Base-by-base conservation (phyloP, 139 green algal genomes). In the Coccomyxa sp. region DNA sequence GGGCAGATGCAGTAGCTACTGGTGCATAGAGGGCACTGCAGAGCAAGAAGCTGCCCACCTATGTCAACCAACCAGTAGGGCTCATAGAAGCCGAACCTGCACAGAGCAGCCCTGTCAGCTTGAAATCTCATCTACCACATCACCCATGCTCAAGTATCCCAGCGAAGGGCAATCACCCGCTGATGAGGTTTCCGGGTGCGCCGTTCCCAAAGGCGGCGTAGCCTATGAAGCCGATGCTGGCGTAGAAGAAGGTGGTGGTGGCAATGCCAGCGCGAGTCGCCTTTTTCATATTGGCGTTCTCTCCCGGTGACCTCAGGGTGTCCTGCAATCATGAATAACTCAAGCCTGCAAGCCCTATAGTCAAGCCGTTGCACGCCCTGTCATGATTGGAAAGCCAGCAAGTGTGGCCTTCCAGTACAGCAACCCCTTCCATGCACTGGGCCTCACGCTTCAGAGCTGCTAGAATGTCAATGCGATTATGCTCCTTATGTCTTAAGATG, bases 231-330 rank as follows among this genome's bases (percentile, higher is more conserved):
- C 54, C 54, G 10, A 78, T 38, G 36, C 70, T 33, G 54, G 58
- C 36, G 41, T 86, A 88, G 37, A 88, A 88, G 7, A 18, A 8
- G 68, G 83, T 84, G 70, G 81, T 86, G 70, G 81, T 68, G 10
- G 36, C 33, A 24, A 83, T 71, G 10, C 29, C 39, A 9, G 82
- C 41, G 31, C 38, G 55, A 22, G 74, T 55, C 3, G 83, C 83
- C 35, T 75, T 81, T 55, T 85, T 85, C 76, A 85, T 83, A 39
- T 81, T 70, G 33, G 70, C 8, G n/a, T 37, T 37, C 75, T 83
- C 77, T 64, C 38, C 70, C 35, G 73, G 68, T 1, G 37, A 55
- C 36, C 70, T 84, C n/a, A 87, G 39, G 0, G 83, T 87, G 73
- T 87, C 83, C 29, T 79, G 71, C 36, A 8, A 8, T 12, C 64